phyloP scores from a whole-genome alignment of 164 flowering plant species.

The Cinnamomum micranthum region DNA sequence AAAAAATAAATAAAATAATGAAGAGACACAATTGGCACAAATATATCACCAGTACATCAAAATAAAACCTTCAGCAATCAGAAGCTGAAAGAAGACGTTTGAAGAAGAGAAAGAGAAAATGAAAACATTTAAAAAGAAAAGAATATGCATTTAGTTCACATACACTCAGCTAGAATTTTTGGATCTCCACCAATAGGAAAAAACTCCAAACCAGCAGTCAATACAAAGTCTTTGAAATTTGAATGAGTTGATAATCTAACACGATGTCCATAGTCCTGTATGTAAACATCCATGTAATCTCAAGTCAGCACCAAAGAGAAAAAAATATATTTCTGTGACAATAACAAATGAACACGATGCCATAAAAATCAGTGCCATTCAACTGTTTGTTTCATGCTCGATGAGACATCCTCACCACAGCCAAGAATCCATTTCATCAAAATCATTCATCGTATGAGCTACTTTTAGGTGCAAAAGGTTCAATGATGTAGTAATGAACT shows the following conservation, averaged over 20 bases:
- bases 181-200: constrained; percentile 98
- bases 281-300: constrained; percentile 8
- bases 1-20: not conserved
- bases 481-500: not conserved
- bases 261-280: constrained; percentile 99
- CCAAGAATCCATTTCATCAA: not conserved
- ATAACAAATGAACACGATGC: not conserved
- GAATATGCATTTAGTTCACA: constrained; percentile 27
- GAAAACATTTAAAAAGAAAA: not conserved
- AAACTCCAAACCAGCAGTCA: constrained; percentile 97
- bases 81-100: not conserved
- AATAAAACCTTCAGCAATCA: not conserved
- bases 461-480: too few relatives aligned
- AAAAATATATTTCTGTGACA: not conserved
- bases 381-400: too few relatives aligned
- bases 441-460: not conserved
- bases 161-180: constrained; percentile 96
- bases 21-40: not conserved
- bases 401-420: not conserved
- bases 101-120: not conserved
- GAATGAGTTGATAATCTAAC: constrained; percentile 97
- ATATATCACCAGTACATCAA: not conserved
- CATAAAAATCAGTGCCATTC: too few relatives aligned
- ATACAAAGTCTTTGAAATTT: constrained; percentile 94
- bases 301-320: constrained; percentile 1